Base-by-base conservation (phyloP, 1,284 basidiomycete species). In the Marasmius sp. region DNA sequence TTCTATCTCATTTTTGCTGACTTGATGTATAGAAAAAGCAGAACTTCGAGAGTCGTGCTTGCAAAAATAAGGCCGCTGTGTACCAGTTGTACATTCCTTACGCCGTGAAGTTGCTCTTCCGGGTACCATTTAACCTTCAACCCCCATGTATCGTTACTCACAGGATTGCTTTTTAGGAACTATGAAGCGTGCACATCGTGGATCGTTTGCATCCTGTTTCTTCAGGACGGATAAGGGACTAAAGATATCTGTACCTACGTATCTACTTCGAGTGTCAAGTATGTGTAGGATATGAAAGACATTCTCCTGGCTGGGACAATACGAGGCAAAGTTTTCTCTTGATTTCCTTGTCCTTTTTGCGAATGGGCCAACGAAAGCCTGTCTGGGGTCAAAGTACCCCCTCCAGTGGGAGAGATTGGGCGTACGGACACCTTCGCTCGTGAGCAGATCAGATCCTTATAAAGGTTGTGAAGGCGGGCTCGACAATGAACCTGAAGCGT, bases 11-110 rank as follows among this genome's bases (percentile, higher is more conserved):
- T 27, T 27, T 27, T 27, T 27, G 27, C 27, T 27, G 27, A 27
- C 49, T 65, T 90, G 89, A 2, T 8, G 16, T 47, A 2, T 20
- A 47, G 45, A 93, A 93, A 88, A 93, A 93, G 72, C 92, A 93
- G 82, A 93, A 84, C 27, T 93, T 93, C 70, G 91, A 92, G 82
- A 95, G 93, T 71, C 88, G 93, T 62, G 90, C 95, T 47, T 98
- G 95, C 78, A 92, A 95, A 72, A 98, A 97, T 81, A 96, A 95
- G 80, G 97, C 95, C 39, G 92, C 92, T 52, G 91, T 92, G 71
- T 95, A 93, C 60, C 94, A 96, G 69, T 75, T 95, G 20, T 94
- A 93, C 71, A 94, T 95, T 76, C 94, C 94, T 45, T 95, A 95
- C 71, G 94, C 94, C 14, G 93, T 93, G 18, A 97, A 97, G 75